Percentiles rank a stretch among this genome's conserved stretches.
phyloP scores from a whole-genome alignment of 441 rosid genomes.

The Manihot esculenta region DNA sequence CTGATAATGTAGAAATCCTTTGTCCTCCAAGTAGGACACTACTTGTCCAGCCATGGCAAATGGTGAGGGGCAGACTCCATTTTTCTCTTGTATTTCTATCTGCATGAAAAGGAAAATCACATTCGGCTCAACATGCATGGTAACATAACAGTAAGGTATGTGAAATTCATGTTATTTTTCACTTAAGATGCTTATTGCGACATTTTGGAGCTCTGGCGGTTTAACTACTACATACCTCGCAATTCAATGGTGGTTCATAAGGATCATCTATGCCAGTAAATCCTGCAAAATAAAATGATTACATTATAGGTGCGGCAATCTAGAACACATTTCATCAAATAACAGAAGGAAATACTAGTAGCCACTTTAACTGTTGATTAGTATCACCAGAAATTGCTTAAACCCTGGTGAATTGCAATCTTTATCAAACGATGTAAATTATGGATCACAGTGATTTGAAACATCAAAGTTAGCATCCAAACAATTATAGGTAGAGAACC shows the following conservation, averaged over 20 bases:
- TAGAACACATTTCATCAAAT: background rate
- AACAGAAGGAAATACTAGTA: background rate
- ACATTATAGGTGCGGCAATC: background rate
- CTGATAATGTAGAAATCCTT: slow-evolving; percentile 57
- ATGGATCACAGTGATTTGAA: background rate
- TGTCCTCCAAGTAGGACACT: slow-evolving; percentile 58
- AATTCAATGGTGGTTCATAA: slow-evolving; percentile 79
- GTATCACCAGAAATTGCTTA: no score
- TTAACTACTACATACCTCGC: slow-evolving; percentile 55
- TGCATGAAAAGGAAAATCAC: slow-evolving; percentile 25
- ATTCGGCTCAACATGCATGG: background rate
- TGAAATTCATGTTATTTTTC: background rate
- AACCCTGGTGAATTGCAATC: background rate
- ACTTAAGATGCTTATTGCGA: background rate
- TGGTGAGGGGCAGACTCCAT: slow-evolving; percentile 66
- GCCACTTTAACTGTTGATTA: background rate
- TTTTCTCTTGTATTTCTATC: slow-evolving; percentile 65
- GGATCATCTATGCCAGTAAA: slow-evolving; percentile 94
- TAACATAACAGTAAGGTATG: background rate
- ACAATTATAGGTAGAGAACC: background rate
- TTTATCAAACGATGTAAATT: background rate
- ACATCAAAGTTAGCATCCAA: background rate
- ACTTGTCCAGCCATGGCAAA: slow-evolving; percentile 69
- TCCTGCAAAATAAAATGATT: slow-evolving; percentile 43
- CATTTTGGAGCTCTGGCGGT: background rate